phyloP scores from a whole-genome alignment of 495 filamentous ascomycete genomes.

The Clohesyomyces aquaticus region DNA sequence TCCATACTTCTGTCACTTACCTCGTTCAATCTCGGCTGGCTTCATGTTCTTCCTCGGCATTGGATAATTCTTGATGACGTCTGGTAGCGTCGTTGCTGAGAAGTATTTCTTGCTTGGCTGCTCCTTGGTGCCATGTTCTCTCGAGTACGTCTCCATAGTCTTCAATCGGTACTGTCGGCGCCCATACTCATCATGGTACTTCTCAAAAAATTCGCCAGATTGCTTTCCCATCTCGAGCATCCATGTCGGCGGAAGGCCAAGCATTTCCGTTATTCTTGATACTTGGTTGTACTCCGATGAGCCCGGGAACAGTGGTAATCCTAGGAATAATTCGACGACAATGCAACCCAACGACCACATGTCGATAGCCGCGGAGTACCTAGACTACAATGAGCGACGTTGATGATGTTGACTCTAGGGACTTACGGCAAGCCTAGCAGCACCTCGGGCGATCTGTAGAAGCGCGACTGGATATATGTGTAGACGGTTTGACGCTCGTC shows the following conservation, averaged over 20 bases:
- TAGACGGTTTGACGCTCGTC: constrained; percentile 99
- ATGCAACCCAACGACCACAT: constrained; percentile 99
- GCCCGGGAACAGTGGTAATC: constrained; percentile 92
- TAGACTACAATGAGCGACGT: constrained; percentile 41
- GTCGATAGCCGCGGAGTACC: constrained; percentile 98
- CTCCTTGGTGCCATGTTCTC: constrained; percentile 94
- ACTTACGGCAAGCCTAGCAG: constrained; percentile 82
- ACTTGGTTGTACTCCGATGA: constrained; percentile 99
- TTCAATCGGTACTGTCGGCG: constrained; percentile 89
- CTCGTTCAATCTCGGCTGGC: constrained; percentile 91
- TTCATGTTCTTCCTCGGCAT: constrained; percentile 99
- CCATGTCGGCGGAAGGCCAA: constrained; percentile 94
- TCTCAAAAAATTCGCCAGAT: constrained; percentile 96
- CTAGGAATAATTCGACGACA: constrained; percentile 96
- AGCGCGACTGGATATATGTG: constrained; percentile 98
- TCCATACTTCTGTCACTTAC: constrained; percentile 55
- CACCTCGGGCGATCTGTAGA: constrained; percentile 97
- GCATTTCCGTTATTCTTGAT: constrained; percentile 96
- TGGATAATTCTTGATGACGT: constrained; percentile 95
- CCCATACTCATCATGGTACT: constrained; percentile 87
- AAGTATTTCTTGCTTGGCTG: constrained; percentile 99
- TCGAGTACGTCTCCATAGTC: constrained; percentile 94
- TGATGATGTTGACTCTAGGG: not conserved
- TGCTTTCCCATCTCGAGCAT: constrained; percentile 99
- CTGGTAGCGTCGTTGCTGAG: constrained; percentile 85